phyloP scores from a whole-genome alignment of 1,139 yeast genomes.

The Suhomyces ambrosiae region DNA sequence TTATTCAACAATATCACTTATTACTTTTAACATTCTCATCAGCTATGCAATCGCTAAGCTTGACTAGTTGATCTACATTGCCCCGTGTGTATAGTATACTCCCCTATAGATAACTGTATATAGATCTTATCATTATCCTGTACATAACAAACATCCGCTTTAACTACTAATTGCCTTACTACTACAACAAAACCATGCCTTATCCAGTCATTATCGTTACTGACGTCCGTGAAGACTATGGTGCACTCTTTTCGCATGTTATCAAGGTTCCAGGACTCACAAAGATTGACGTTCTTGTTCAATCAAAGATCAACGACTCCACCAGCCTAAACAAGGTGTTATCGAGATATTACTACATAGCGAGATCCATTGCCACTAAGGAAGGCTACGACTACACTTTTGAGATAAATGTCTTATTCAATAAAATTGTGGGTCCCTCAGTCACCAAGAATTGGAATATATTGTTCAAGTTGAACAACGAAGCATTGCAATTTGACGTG shows the following conservation, averaged over 20 bases:
- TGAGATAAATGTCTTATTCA: conserved; percentile 37
- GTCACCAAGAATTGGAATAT: conserved; percentile 10
- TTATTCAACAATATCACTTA: no score
- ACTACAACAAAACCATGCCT: conserved; percentile 13
- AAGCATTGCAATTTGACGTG: background rate
- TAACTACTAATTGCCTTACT: no score
- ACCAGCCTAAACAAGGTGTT: conserved; percentile 29
- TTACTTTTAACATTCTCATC: no score
- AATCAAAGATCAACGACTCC: conserved; percentile 20
- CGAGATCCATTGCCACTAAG: conserved; percentile 24
- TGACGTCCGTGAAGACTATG: conserved; percentile 26
- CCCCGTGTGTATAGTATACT: no score
- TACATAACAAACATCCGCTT: no score
- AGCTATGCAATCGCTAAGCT: no score
- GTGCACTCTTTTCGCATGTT: conserved; percentile 22
- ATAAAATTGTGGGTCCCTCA: conserved; percentile 12
- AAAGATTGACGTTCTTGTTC: conserved; percentile 30
- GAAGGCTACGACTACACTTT: conserved; percentile 30
- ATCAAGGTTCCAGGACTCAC: conserved; percentile 14
- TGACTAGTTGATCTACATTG: no score
- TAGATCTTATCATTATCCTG: no score
- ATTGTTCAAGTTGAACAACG: conserved; percentile 4
- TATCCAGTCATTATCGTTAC: conserved; percentile 27
- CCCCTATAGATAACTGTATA: background rate
- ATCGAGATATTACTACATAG: conserved; percentile 28